A percentile compares a stretch with the other conserved stretches of the same genome.
phyloP scores from a whole-genome alignment of 768 basidiomycete species.

The Naganishia onofrii region DNA sequence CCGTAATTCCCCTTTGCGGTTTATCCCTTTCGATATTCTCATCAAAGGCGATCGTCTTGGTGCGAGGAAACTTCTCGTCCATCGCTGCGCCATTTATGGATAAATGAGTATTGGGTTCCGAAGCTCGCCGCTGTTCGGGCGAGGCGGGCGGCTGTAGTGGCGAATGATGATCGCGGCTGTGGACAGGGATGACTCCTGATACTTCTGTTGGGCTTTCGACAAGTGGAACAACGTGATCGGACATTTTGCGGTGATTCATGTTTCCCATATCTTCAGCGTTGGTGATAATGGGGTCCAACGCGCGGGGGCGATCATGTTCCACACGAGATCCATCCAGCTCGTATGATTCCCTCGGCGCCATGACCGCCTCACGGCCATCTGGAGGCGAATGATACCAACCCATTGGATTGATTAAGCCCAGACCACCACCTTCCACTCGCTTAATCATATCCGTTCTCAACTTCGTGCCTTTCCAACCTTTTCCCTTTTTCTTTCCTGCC shows the following conservation, averaged over 20 bases:
- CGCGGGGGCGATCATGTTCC: background rate
- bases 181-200: background rate
- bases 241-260: background rate
- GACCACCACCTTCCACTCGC: slow-evolving; percentile 52
- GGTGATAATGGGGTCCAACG: slow-evolving; percentile 9
- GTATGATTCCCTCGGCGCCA: slow-evolving; percentile 7
- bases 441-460: slow-evolving; percentile 52
- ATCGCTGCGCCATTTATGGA: background rate
- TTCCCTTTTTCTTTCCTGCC: slow-evolving; percentile 20
- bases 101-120: slow-evolving; percentile 16
- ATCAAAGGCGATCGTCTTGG: slow-evolving; percentile 53
- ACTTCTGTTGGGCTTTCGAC: slow-evolving; percentile 16
- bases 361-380: background rate
- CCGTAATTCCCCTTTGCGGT: background rate
- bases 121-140: background rate
- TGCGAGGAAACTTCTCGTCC: slow-evolving; percentile 47
- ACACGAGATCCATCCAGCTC: background rate
- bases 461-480: slow-evolving; percentile 33
- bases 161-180: slow-evolving; percentile 9
- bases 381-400: slow-evolving; percentile 47
- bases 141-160: background rate
- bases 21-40: slow-evolving; percentile 41
- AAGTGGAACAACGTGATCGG: background rate
- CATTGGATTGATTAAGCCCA: slow-evolving; percentile 52
- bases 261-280: background rate